Conservation (phyloP, 371 early-diverging fungal species). For the Basidiobolus meristosporus region DNA sequence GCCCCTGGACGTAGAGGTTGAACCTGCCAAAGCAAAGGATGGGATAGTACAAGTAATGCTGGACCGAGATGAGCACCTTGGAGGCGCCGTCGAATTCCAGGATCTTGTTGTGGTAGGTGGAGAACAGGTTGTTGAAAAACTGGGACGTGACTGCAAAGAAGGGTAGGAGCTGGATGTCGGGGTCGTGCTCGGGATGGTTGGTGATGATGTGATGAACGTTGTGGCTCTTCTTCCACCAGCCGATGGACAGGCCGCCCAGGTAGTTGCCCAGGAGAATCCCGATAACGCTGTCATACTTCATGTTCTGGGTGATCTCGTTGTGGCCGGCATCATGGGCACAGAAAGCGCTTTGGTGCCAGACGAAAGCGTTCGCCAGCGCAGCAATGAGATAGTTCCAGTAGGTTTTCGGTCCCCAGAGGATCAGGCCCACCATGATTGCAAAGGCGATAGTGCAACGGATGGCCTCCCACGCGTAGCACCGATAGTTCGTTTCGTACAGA, state of each 20-base stretch:
- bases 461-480: constrained; percentile 53
- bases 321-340: constrained; percentile 91
- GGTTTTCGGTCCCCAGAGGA: constrained; percentile 32
- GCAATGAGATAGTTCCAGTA: constrained; percentile 22
- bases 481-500: constrained; percentile 34
- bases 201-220: constrained; percentile 87
- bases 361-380: constrained; percentile 25
- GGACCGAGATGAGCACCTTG: constrained; percentile 49
- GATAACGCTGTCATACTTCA: constrained; percentile 51
- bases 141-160: constrained; percentile 77
- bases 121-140: constrained; percentile 64
- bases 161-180: constrained; percentile 93
- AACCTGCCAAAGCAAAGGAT: constrained; percentile 77
- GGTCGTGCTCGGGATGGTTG: constrained; percentile 82
- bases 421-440: constrained; percentile 33
- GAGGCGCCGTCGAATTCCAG: constrained; percentile 62
- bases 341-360: constrained; percentile 87
- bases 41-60: constrained; percentile 75
- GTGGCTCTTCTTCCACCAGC: constrained; percentile 95
- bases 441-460: constrained; percentile 41
- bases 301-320: constrained; percentile 65
- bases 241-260: constrained; percentile 73
- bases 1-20: constrained; percentile 71
- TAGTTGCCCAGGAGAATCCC: constrained; percentile 68
- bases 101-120: constrained; percentile 76